Conservation (phyloP, 208 protist species). For the Leishmania aethiopica region DNA sequence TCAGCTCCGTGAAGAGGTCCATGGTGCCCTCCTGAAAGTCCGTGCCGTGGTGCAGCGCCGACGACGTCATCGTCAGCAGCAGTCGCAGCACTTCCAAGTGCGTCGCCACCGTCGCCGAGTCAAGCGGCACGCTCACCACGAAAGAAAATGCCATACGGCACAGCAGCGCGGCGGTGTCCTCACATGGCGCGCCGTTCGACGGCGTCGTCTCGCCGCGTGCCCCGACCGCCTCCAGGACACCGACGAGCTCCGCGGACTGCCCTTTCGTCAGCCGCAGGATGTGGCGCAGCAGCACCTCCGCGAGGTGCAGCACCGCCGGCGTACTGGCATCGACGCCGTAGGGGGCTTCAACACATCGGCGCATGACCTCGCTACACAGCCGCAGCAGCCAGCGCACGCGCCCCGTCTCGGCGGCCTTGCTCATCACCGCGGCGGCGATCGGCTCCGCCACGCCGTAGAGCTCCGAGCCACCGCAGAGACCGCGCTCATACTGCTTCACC, state of each 20-base stretch:
- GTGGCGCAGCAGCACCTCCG: constrained; percentile 71
- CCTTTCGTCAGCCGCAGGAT: constrained; percentile 38
- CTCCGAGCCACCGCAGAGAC: constrained; percentile 57
- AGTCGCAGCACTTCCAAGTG: constrained; percentile 62
- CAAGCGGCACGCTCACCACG: constrained; percentile 38
- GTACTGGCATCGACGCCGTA: constrained; percentile 24
- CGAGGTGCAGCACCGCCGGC: constrained; percentile 40
- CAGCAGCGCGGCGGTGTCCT: constrained; percentile 34
- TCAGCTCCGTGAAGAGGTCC: constrained; percentile 81
- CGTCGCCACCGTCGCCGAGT: constrained; percentile 38
- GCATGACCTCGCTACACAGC: constrained; percentile 38
- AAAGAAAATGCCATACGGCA: constrained; percentile 61
- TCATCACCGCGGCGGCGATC: constrained; percentile 39
- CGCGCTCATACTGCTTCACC: constrained; percentile 35
- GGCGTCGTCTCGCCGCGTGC: not conserved
- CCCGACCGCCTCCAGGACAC: constrained; percentile 34
- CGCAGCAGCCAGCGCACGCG: constrained; percentile 68
- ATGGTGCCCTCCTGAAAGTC: constrained; percentile 47
- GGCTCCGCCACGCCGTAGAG: constrained; percentile 46
- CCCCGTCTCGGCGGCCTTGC: constrained; percentile 14
- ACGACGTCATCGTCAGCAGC: constrained; percentile 77
- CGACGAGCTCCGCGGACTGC: constrained; percentile 37
- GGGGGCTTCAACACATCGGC: constrained; percentile 30
- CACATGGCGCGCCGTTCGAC: constrained; percentile 1
- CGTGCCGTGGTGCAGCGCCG: constrained; percentile 76